Evolutionary conservation across 148 eudicot genomes (phyloP), one percentile per base, ranked within the genome.

Genomic region (Camellia granthamiana): DNA sequence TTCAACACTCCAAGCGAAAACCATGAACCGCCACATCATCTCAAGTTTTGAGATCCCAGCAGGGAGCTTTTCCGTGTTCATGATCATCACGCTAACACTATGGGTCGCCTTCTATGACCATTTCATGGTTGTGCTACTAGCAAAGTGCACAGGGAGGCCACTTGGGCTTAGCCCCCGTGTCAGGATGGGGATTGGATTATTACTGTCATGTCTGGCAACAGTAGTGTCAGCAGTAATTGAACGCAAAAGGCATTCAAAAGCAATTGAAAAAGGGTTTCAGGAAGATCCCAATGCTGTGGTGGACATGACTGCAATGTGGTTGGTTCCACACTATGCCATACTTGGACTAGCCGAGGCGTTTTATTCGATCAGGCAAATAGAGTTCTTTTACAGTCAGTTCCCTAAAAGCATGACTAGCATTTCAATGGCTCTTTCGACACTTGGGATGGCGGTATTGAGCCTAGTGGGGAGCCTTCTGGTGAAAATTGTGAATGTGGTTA

Each of bases 241-340:
- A 62, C 19, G 65, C 60, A 51, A 30, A n/a, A 74, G 85, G 49
- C 61, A 79, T 4, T n/a, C 10, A 46, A 60, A 44, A 74, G 85
- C 76, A 13, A 75, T 83, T 6, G 65, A 83, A 56, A 14, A 75
- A 83, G 87, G 85, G 59, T 38, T 84, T 8, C 77, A 79, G 76
- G 81, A 84, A 23, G 23, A 85, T 51, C 70, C 84, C 12, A 2
- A 68, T 13, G 82, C 65, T 21, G 72, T 82, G n/a, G 56, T 85
- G 10, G 76, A 79, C 82, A 87, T 87, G 87, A 87, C 90, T 8
- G 87, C 87, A n/a, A 43, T 79, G 82, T 89, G 92, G 90, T 69
- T 86, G 73, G 84, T 80, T 0, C 90, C 88, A 55, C 90, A 86
- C 52, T 83, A 72, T 30, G 73, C 75, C 52, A n/a, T 87, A 41